A percentile compares a stretch with the other conserved stretches of the same genome.
Conservation (phyloP, 108 stramenopile genomes). For the Nannochloropsis gaditana region DNA sequence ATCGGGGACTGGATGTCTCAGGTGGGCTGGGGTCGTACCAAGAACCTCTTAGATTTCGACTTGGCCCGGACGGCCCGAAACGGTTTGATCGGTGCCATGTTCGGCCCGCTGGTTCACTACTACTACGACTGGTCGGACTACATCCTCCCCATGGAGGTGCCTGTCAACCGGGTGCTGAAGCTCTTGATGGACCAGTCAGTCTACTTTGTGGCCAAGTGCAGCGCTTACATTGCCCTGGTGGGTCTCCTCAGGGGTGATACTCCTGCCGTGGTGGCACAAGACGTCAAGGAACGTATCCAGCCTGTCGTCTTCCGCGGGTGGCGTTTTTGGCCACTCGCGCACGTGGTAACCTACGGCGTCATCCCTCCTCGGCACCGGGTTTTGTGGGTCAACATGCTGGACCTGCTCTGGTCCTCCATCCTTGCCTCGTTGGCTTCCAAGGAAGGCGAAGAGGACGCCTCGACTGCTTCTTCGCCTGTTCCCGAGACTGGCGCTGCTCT, state of each 20-base stretch:
- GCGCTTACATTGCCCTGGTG: conserved; percentile 75
- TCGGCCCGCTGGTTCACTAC: conserved; percentile 80
- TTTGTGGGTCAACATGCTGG: conserved; percentile 71
- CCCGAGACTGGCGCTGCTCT: not conserved
- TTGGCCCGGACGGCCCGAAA: conserved; percentile 69
- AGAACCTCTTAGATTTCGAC: conserved; percentile 79
- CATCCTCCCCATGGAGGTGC: conserved; percentile 71
- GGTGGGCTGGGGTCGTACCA: conserved; percentile 51
- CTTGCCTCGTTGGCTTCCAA: conserved; percentile 23
- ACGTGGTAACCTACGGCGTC: conserved; percentile 73
- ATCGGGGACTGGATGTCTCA: conserved; percentile 87
- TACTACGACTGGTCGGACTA: conserved; percentile 87
- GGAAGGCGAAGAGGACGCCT: not conserved
- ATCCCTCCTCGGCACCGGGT: conserved; percentile 85
- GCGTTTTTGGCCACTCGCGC: conserved; percentile 92
- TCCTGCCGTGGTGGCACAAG: conserved; percentile 56
- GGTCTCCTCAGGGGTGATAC: conserved; percentile 68
- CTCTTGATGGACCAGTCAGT: conserved; percentile 90
- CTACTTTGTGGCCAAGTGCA: conserved; percentile 78
- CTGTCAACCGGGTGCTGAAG: conserved; percentile 71
- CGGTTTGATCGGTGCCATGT: conserved; percentile 83
- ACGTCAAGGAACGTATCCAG: conserved; percentile 65
- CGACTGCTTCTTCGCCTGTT: not conserved
- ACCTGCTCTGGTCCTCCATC: conserved; percentile 36
- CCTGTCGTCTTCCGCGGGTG: conserved; percentile 80